Conservation (phyloP, 2,329 filamentous ascomycete genomes). For the Fusarium equiseti region DNA sequence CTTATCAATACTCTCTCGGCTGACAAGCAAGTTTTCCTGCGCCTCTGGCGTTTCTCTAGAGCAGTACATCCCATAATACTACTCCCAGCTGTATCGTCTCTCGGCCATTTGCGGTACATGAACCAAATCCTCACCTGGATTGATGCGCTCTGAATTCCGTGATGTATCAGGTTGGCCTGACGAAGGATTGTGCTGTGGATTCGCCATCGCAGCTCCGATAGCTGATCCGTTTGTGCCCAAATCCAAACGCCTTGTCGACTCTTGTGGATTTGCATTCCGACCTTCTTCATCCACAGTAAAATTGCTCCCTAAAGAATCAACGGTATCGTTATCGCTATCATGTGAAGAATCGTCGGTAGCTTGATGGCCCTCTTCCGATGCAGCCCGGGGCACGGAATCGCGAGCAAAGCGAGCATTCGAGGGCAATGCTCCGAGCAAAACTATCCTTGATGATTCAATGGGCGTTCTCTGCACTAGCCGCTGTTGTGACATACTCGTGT, state of each 20-base stretch:
- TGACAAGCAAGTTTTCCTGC: neutral
- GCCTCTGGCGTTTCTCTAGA: neutral
- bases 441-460: constrained; percentile 65
- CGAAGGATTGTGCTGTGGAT: neutral
- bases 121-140: constrained; percentile 59
- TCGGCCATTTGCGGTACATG: constrained; percentile 65
- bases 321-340: constrained; percentile 19
- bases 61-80: constrained; percentile 40
- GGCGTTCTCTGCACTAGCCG: constrained; percentile 59
- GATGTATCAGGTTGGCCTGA: constrained; percentile 31
- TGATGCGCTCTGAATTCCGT: constrained; percentile 57
- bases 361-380: constrained; percentile 12
- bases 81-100: constrained; percentile 66
- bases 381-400: constrained; percentile 15
- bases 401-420: constrained; percentile 56
- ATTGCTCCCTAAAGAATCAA: constrained; percentile 67
- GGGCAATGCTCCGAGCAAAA: constrained; percentile 68
- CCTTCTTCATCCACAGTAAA: constrained; percentile 67
- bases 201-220: neutral
- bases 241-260: constrained; percentile 45
- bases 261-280: constrained; percentile 39
- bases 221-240: constrained; percentile 16
- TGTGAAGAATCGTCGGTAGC: neutral
- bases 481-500: constrained; percentile 10
- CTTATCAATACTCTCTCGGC: neutral